Evolutionary conservation across 305 asterid species (phyloP), one percentile per base, ranked within the genome.

Genomic region (Fraxinus paxiana): DNA sequence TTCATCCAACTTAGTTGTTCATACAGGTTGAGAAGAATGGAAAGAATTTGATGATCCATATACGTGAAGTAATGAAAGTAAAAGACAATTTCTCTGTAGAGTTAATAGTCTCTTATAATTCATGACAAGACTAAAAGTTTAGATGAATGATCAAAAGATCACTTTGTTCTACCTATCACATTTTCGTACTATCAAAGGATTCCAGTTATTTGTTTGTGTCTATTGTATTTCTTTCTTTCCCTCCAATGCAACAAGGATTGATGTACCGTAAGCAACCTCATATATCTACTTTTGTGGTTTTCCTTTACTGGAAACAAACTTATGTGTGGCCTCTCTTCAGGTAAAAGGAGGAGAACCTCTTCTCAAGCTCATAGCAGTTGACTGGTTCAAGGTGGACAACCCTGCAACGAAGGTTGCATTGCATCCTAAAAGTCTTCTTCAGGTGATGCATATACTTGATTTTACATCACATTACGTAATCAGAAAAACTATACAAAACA

Each of bases 281-380:
- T 31, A 12, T n/a, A 31, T 70, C 43, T 70, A 70, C 43, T 70
- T 30, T 26, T 65, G 17, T 30, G 26, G 43, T 31, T 70, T 69
- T 31, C 20, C 0, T 67, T 70, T 31, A 13, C 13, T 2, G 75
- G 75, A 70, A 67, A 33, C 75, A 13, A 70, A 30, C 41, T 70
- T 31, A n/a, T 30, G 20, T n/a, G 54, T 80, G 84, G 75, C 82
- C 59, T 77, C 75, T 85, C 83, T 86, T 82, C 89, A 96, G 99
- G 92, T 94, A 78, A 89, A 91, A 83, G 99, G 98, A 74, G 97
- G 97, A 75, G 98, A 94, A 43, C 98, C 99, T 61, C 92, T 93
- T 88, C 92, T 96, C 82, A 94, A 90, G 92, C 98, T 96, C 85
- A 81, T 96, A 51, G 98, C 98, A 31, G 98, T 96, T 85, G 99